Conservation (phyloP, 129 eudicot genomes). For the Pseudognaphalium luteoalbum region DNA sequence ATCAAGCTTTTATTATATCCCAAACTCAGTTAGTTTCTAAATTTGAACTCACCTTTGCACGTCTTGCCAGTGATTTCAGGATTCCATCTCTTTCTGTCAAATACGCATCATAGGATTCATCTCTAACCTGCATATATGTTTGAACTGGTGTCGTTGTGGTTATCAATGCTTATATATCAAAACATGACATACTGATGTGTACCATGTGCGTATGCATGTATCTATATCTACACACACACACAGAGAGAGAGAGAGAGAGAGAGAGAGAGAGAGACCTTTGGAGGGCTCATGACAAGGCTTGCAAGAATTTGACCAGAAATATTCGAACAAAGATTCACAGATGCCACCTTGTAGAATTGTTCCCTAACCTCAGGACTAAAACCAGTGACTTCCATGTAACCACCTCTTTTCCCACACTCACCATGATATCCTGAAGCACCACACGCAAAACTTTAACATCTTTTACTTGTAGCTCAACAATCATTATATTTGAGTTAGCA, state of each 20-base stretch:
- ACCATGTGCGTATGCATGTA: background rate
- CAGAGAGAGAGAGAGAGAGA: too few species aligned
- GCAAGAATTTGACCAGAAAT: conserved; percentile 95
- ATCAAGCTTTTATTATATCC: background rate
- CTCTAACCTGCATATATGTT: conserved; percentile 66
- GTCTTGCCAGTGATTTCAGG: conserved; percentile 78
- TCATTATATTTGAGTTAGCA: background rate
- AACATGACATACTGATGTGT: background rate
- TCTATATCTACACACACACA: background rate
- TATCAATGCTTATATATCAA: background rate
- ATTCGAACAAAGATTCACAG: conserved; percentile 88
- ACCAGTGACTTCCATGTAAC: conserved; percentile 98
- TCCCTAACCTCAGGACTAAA: conserved; percentile 73
- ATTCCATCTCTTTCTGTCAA: conserved; percentile 75
- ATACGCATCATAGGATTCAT: conserved; percentile 79
- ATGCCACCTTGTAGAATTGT: conserved; percentile 88
- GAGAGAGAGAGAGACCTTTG: conserved; percentile 51
- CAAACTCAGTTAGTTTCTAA: background rate
- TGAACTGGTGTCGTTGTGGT: background rate
- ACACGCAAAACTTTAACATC: background rate
- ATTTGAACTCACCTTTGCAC: conserved; percentile 74
- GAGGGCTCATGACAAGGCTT: conserved; percentile 95
- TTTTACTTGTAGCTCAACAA: conserved; percentile 6
- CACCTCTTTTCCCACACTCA: conserved; percentile 98
- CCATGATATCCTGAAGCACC: conserved; percentile 82